Evolutionary conservation across 345 rosid species (phyloP), one percentile per base, ranked within the genome.

Genomic region (Aquilaria malaccensis): DNA sequence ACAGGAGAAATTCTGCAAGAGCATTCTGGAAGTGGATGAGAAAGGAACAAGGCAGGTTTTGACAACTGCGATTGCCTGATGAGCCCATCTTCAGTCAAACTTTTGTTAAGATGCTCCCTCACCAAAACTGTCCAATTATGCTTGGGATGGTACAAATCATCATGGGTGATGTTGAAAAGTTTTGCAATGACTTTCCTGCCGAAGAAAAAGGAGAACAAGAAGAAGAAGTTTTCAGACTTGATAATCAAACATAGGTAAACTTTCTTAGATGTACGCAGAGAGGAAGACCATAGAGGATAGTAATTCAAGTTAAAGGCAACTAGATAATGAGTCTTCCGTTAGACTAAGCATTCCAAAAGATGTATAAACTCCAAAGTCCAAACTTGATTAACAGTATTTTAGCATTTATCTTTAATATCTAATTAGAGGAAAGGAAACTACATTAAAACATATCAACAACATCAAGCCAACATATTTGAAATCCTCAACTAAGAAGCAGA

Each of bases 1-100:
- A 77, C 67, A 58, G 85, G 45, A 2, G 83, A 77, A 60, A 82
- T 88, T 79, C 86, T 81, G 74, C 98, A 95, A 46, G 94, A 86
- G 79, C 99, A 95, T 79, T 95, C 98, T 9, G 99, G 98, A 50
- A 91, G 84, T 0, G 98, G 99, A 73, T 95, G 95, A 0, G 96
- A 88, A 13, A 95, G 78, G 68, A 91, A 95, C 45, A 76, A 80
- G 45, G 67, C 62, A 2, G 95, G 87, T 79, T 91, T 91, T 30
- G 95, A 83, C 41, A 66, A 52, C 63, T 62, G 77, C 41, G 93
- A 80, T 77, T 88, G 87, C 72, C 88, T 78, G 50, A 79, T 68
- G 45, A 95, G 78, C 52, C 99, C 98, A 61, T 79, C 84, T 65
- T 82, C 88, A 62, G 73, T 76, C 70, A 91, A 74, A 79, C 99